Evolutionary conservation across 768 basidiomycete genomes (phyloP), one percentile per base, ranked within the genome.

Genomic region (Punctularia strigosozonata): DNA sequence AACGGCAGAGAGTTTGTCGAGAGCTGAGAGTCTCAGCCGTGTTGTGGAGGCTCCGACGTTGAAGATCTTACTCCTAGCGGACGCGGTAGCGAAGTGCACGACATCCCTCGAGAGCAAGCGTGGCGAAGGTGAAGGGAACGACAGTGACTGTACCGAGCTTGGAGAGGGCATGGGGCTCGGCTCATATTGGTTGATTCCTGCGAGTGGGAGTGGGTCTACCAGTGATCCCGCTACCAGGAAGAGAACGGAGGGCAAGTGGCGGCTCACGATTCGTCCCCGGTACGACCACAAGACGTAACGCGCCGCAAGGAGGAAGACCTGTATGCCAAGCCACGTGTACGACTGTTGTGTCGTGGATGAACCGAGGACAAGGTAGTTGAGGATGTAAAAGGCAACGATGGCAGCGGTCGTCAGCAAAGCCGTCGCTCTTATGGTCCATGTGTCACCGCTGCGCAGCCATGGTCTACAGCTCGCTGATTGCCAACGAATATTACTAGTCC

Each of bases 21-120:
- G 22, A 19, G 10, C 6, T 25, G 10, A 10, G 13, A 26, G 15
- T 34, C 21, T 21, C 8, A 34, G 33, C 8, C 20, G 12, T 12
- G 8, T 8, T 8, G 7, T 19, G 20, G 13, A 10, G 33, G 10
- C 33, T 10, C 33, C 18, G 8, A 8, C 33, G 21, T 39, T 39
- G 13, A 39, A 28, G 6, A 39, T 8, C 30, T 39, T 39, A 28
- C 38, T 39, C n/a, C 25, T 14, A 15, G 38, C 38, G 7, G 38
- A 39, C 7, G 38, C 38, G 14, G 34, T 28, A 7, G 38, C 25
- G 21, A 39, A 39, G 20, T 39, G 15, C 6, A 39, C 31, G 12
- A 34, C 38, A 14, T 39, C 38, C 15, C 24, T 7, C 14, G 25
- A 20, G 15, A 39, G 38, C 28, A 30, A 15, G 10, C 10, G 15